Base-by-base conservation (phyloP, 176 grass and related monocot genomes). In the Cenchrus fungigraminus region DNA sequence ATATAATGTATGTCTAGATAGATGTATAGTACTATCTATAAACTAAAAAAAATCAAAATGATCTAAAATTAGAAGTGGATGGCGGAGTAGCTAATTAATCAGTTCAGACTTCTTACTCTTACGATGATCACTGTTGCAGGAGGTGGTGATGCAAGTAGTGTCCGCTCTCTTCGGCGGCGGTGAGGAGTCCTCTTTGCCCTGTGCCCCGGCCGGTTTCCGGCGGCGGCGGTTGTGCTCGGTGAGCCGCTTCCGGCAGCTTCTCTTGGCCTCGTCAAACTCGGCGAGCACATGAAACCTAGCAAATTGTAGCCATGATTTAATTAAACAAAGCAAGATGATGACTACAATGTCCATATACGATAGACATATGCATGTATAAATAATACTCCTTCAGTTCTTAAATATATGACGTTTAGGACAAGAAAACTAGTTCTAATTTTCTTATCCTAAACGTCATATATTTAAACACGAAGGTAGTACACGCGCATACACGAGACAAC, bases 161-260 rank as follows among this genome's bases (percentile, higher is more conserved):
- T 83, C 79, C 1, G 58, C 66, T 58, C 78, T 79, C 79, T 90
- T 90, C 10, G 73, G 46, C 9, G 74, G 79, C 1, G n/a, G 79
- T 25, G 71, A 54, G 19, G 79, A 45, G 37, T 65, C 73, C 40
- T 51, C 73, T 40, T 51, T 78, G 6, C 25, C 73, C 28, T 77
- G 73, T 28, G 49, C 46, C 25, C 73, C 44, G 29, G 60, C 31
- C 5, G 92, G 85, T 73, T 94, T 94, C 79, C 92, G 77, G 55
- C 92, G 85, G 19, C 92, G 90, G 37, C 92, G 89, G 87, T 94
- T 94, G 92, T 94, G 87, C 73, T 91, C 92, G 6, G 89, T 91
- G 28, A 90, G 87, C 73, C 92, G 85, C 87, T 88, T 92, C 57
- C 89, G 76, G 69, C 92, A 94, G 82, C 87, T 94, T 54, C 92